These are phyloP conservation scores for Lyophyllum semitale DNA, from an alignment of 768 basidiomycete species.

Conservation along the genomic window DNA sequence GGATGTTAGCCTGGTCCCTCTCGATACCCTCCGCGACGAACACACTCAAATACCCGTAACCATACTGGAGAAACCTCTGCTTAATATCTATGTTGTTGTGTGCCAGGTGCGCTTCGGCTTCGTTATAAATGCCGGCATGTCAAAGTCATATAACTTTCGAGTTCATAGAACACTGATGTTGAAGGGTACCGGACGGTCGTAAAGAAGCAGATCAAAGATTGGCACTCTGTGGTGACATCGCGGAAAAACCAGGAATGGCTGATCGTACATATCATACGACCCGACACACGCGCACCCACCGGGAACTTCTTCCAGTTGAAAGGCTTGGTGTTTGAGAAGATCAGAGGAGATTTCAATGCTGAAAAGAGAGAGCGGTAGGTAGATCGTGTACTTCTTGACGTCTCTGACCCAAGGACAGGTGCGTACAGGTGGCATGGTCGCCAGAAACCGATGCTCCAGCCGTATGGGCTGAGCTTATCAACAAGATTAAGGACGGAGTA, in stretches of 20 bases:
- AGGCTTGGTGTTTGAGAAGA: conserved; percentile 83
- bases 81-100: conserved; percentile 83
- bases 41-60: conserved; percentile 74
- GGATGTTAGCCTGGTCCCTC: conserved; percentile 69
- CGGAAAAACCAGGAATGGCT: conserved; percentile 93
- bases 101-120: conserved; percentile 71
- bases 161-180: conserved; percentile 54
- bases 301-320: conserved; percentile 83
- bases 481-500: conserved; percentile 88
- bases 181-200: conserved; percentile 79
- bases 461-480: conserved; percentile 85
- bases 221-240: conserved; percentile 67
- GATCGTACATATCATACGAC: conserved; percentile 81
- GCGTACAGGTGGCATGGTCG: conserved; percentile 81
- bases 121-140: neutral
- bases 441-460: conserved; percentile 71
- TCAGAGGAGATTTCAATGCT: conserved; percentile 88
- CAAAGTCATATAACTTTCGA: conserved; percentile 8
- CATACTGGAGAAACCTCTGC: conserved; percentile 81
- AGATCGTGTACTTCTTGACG: conserved; percentile 1
- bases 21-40: conserved; percentile 73
- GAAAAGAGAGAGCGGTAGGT: conserved; percentile 84
- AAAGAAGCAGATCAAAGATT: conserved; percentile 90
- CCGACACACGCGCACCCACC: conserved; percentile 59
- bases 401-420: conserved; percentile 46